Evolutionary conservation across 768 basidiomycete species (phyloP), one percentile per base, ranked within the genome.

Genomic region (Termitomyces titanicus): DNA sequence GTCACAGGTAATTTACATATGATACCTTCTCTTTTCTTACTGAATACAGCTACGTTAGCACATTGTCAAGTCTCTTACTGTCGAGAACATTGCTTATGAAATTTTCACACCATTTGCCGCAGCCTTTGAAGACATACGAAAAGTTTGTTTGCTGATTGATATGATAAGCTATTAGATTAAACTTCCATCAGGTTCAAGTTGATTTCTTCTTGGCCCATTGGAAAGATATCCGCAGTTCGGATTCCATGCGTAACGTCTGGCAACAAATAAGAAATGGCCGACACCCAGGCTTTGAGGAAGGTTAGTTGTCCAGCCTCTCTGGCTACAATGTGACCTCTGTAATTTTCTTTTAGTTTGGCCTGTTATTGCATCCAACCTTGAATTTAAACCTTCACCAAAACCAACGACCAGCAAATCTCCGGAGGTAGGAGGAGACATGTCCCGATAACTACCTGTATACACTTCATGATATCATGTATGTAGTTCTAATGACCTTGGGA

Each of bases 281-380:
- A 33, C 89, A 93, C 66, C 88, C 90, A 17, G 92, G 92, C 1
- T 94, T 93, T 64, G 92, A 93, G 71, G 89, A 92, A 79, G 87
- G 88, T 87, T 15, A 29, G 58, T 51, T 37, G 34, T 10, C 22
- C 46, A 27, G 18, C n/a, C 37, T 37, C n/a, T n/a, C 9, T 49
- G 45, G 57, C 51, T 74, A n/a, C 31, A 1, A 42, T n/a, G 25
- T 38, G 20, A 49, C 17, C 17, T 37, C 24, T 53, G 47, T 38
- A 43, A 53, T n/a, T n/a, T 38, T 31, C 18, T 12, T 27, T 29
- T 39, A 84, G 86, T 88, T 13, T 88, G 86, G 86, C 85, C 86
- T 3, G 68, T 80, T 27, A 88, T 88, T 57, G 78, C 82, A 0
- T 76, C 80, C 48, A 80, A 80, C 56, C 70, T 88, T 24, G 84